Conservation (phyloP, 1,284 basidiomycete genomes). For the Ceratorhiza oryzae-sativae region DNA sequence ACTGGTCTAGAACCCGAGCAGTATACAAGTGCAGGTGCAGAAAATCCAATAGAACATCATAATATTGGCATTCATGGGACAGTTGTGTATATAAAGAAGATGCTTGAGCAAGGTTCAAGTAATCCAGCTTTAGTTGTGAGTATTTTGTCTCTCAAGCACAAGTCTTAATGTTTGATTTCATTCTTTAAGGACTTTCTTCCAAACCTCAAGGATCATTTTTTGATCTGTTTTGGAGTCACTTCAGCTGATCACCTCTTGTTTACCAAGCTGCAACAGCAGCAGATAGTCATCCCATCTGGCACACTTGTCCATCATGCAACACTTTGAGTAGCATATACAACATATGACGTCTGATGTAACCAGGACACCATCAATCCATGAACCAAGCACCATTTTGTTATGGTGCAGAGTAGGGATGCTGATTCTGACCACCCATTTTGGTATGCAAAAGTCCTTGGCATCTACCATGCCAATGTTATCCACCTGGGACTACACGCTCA, state of each 20-base stretch:
- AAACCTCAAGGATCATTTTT: background rate
- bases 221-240: background rate
- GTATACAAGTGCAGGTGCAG: background rate
- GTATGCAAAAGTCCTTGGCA: slow-evolving; percentile 52
- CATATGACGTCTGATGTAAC: slow-evolving; percentile 48
- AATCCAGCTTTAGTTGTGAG: background rate
- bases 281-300: slow-evolving; percentile 35
- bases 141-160: background rate
- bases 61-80: background rate
- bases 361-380: slow-evolving; percentile 53
- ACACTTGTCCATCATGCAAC: background rate
- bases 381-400: slow-evolving; percentile 48
- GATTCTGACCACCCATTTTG: slow-evolving; percentile 47
- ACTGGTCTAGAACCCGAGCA: too few species aligned
- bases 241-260: background rate
- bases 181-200: background rate
- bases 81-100: background rate
- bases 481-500: background rate
- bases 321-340: slow-evolving; percentile 45
- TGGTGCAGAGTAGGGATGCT: slow-evolving; percentile 47
- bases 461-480: slow-evolving; percentile 48
- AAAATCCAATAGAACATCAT: background rate
- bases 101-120: background rate
- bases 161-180: background rate
- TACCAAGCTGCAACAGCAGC: background rate